A percentile compares a stretch with the other conserved stretches of the same genome.
phyloP scores from a whole-genome alignment of 441 rosid genomes.

The Arabidopsis lyrata region DNA sequence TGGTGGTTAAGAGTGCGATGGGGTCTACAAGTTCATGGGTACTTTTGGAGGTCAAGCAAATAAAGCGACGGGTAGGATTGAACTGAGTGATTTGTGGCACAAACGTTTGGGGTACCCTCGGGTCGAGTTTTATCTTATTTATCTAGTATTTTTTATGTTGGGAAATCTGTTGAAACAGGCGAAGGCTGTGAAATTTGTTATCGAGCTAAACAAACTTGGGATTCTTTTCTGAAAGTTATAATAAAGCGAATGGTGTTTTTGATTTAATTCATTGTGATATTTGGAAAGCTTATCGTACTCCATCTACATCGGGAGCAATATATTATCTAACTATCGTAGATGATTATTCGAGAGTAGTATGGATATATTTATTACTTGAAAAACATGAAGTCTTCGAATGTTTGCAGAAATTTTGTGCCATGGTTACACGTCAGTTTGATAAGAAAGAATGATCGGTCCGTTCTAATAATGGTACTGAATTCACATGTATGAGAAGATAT shows the following conservation, averaged over 20 bases:
- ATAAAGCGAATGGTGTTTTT: not conserved
- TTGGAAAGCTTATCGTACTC: not conserved
- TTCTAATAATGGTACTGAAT: not conserved
- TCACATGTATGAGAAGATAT: not conserved
- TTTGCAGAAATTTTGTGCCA: not conserved
- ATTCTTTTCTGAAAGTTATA: not conserved
- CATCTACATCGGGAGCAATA: accelerated
- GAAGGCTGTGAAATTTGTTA: not conserved
- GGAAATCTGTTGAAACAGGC: not conserved
- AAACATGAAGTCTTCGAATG: accelerated
- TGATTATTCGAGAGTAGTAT: not conserved
- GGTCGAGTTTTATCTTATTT: not conserved
- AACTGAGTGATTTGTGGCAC: not conserved
- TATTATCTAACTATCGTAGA: not conserved
- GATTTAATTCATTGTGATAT: not conserved
- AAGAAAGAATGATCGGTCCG: not conserved
- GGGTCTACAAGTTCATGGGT: not conserved
- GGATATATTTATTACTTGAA: not conserved
- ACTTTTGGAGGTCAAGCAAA: not conserved
- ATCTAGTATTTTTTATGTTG: not conserved
- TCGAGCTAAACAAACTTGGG: not conserved
- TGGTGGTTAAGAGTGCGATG: not conserved
- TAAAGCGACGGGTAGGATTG: too few relatives aligned
- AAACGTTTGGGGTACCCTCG: not conserved
- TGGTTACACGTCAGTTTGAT: not conserved